These are phyloP conservation scores for Tieghemiomyces parasiticus DNA, from an alignment of 192 early-diverging fungal species.

Conservation along the genomic window DNA sequence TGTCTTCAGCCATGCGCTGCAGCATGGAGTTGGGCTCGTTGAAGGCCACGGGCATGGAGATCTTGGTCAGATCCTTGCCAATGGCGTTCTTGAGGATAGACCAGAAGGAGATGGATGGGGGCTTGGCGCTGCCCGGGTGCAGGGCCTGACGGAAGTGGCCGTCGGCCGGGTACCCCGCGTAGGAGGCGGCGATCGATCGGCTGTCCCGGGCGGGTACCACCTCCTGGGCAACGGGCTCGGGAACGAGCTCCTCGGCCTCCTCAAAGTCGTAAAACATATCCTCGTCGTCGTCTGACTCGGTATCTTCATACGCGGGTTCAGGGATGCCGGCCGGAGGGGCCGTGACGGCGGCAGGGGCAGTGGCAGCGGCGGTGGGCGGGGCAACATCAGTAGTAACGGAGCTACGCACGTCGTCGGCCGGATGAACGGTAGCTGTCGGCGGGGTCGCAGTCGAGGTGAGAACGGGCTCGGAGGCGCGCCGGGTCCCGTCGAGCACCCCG, in stretches of 20 bases:
- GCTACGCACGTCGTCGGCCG: neutral
- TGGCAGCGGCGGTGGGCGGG: neutral
- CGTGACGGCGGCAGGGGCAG: too few species aligned
- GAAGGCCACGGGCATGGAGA: slow-evolving; percentile 79
- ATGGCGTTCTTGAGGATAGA: slow-evolving; percentile 77
- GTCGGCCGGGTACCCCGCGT: slow-evolving; percentile 7
- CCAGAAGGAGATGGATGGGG: slow-evolving; percentile 67
- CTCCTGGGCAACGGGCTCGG: neutral
- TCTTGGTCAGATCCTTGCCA: slow-evolving; percentile 69
- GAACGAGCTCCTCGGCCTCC: slow-evolving; percentile 22
- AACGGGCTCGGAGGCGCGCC: slow-evolving; percentile 9
- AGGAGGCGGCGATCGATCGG: neutral
- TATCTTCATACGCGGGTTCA: slow-evolving; percentile 4
- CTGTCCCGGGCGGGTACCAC: neutral
- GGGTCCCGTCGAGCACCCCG: neutral
- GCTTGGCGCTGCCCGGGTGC: slow-evolving; percentile 26
- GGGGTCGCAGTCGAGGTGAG: neutral
- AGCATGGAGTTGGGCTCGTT: slow-evolving; percentile 78
- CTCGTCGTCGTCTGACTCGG: slow-evolving; percentile 24
- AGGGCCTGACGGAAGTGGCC: slow-evolving; percentile 26
- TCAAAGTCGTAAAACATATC: slow-evolving; percentile 61
- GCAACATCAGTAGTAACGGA: neutral
- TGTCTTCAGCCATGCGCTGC: slow-evolving; percentile 75
- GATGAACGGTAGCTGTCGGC: neutral
- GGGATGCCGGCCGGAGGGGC: neutral